Base-by-base conservation (phyloP, 495 filamentous ascomycete species). In the Sphaerosporella brunnea region DNA sequence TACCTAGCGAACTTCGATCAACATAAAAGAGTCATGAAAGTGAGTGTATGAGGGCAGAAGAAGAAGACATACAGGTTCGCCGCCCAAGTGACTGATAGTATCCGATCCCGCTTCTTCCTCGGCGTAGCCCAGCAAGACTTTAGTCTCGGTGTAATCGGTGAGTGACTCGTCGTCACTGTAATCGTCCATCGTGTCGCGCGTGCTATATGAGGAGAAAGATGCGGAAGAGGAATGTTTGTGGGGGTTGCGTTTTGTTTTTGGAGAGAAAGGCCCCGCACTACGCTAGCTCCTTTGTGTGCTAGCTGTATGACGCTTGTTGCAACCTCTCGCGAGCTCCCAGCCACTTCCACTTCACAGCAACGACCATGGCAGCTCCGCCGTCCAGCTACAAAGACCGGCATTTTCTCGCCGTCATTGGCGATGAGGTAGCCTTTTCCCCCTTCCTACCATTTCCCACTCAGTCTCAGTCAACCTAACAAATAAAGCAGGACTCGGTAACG, bases 331-430 rank as follows among this genome's bases (percentile, higher is more conserved):
- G 7, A 39, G 5, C 36, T 16, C 7, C n/a, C 36, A 39, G 36
- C 36, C 16, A 5, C 36, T 16, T 8, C 36, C 5, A 16, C 36
- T 32, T 13, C 24, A 46, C 26, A 35, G 28, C 45, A 53, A 21
- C 20, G 39, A 63, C 42, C 32, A 72, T 68, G 63, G 74, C 77
- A 61, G 62, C 73, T 51, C 64, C 75, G 16, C 64, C 75, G 16
- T 71, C 74, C 36, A 69, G 73, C 41, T 80, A 77, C 65, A 82
- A 93, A 68, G 84, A 95, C 66, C 75, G 92, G 53, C 80, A 96
- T 64, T 93, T 99, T 67, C 74, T 96, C 42, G 92, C 90, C 40
- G 87, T 96, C 23, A 96, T 99, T 57, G 88, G 87, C 28, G 92
- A 99, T 66, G 90, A 96, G 78, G 90, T 92, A 62, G 64, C 64